Base-by-base conservation (phyloP, 805 yeast species). In the Lipomyces sp. region DNA sequence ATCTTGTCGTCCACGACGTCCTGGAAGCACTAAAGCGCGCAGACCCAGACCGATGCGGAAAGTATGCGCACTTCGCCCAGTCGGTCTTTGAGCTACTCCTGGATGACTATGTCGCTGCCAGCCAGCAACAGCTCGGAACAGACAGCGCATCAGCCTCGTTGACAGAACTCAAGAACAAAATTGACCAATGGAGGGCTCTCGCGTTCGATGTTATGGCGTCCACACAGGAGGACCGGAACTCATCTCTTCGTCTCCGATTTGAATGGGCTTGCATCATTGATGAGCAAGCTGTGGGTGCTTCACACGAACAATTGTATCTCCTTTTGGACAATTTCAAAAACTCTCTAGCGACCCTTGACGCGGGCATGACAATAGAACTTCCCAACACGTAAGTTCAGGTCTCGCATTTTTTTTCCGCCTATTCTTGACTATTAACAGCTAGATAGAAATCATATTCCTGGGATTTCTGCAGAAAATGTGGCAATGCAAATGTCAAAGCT, bases 401-500 rank as follows among this genome's bases (percentile, higher is more conserved):
- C 24, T n/a, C 1, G 43, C 16, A 21, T 37, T 13, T 22, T n/a
- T n/a, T n/a, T 4, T 28, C 16, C 14, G 26, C 14, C 10, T 28
- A n/a, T 4, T 22, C 26, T 26, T 18, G 39, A 18, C 4, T 29
- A 45, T 18, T 42, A 36, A 39, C 24, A 16, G 6, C 24, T 29
- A 29, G 10, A 22, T 34, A 14, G 21, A 39, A 28, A 35, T 29
- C 31, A 75, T 49, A 78, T 90, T 14, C 83, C 87, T 1, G 69
- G 73, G 1, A 66, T 90, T 2, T 81, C 75, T 37, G 45, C 65
- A 1, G 68, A 72, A 0, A 71, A 77, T 4, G 73, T 86, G 7
- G 74, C 73, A 32, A 72, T 79, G 3, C 90, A 87, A 59, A 69
- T 82, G 18, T 82, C 90, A 1, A 86, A 87, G 44, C 72, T 86